Conservation (phyloP, 441 rosid species). For the Daphne laureola region DNA sequence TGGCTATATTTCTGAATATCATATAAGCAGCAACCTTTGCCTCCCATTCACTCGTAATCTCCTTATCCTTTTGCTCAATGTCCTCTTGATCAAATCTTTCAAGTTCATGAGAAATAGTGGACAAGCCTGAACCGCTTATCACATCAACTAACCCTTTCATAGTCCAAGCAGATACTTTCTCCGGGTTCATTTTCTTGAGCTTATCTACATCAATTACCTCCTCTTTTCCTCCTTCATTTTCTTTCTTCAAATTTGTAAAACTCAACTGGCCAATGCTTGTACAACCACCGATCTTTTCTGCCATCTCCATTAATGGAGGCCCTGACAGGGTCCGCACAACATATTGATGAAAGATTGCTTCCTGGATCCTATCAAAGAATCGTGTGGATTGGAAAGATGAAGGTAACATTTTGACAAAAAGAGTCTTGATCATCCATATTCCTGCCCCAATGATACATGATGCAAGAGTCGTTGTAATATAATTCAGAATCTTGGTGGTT, state of each 20-base stretch:
- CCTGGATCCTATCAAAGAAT: constrained; percentile 21
- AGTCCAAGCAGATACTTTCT: constrained; percentile 56
- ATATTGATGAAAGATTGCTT: constrained; percentile 23
- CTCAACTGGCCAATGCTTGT: constrained; percentile 29
- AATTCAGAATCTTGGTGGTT: constrained; percentile 27
- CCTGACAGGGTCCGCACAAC: constrained; percentile 18
- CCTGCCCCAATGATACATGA: constrained; percentile 28
- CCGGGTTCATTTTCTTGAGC: constrained; percentile 43
- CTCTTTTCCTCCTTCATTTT: constrained; percentile 24
- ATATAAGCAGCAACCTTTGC: constrained; percentile 54
- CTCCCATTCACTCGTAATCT: constrained; percentile 56
- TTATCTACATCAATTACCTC: constrained; percentile 50
- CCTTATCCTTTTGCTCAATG: constrained; percentile 27
- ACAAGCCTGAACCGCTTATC: constrained; percentile 37
- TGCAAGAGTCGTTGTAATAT: constrained; percentile 39
- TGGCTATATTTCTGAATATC: constrained; percentile 51
- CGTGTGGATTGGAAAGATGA: constrained; percentile 12
- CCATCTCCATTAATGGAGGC: constrained; percentile 26
- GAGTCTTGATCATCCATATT: constrained; percentile 17
- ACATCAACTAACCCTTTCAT: constrained; percentile 50
- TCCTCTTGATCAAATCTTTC: constrained; percentile 35
- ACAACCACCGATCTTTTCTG: constrained; percentile 19
- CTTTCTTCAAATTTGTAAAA: constrained; percentile 20
- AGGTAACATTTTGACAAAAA: constrained; percentile 18
- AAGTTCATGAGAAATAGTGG: constrained; percentile 31